phyloP scores from a whole-genome alignment of 108 stramenopile genomes.

The Fistulifera solaris region DNA sequence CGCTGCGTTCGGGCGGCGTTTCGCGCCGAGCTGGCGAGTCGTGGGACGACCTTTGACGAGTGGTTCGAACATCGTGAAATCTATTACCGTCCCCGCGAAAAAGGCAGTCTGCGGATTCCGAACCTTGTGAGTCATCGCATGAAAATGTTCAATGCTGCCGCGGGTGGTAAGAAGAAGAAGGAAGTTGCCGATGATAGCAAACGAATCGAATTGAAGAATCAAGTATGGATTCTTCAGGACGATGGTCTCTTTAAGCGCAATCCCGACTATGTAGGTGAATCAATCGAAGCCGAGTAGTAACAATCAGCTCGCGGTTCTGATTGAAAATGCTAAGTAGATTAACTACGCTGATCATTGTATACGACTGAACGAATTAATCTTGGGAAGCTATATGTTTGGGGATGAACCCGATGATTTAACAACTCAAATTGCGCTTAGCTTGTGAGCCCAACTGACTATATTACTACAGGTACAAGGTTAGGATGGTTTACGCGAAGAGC shows the following conservation, averaged over 20 bases:
- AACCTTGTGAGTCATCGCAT: background rate
- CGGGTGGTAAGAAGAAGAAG: background rate
- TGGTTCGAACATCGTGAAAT: background rate
- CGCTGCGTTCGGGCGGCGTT: background rate
- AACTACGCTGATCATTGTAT: too few relatives aligned
- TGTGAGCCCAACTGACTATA: too few relatives aligned
- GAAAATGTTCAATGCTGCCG: conserved; percentile 1
- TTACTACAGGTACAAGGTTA: too few relatives aligned
- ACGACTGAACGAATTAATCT: too few relatives aligned
- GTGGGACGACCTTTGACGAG: background rate
- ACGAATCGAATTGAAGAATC: background rate
- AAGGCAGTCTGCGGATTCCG: background rate
- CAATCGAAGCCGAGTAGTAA: too few relatives aligned
- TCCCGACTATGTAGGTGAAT: background rate
- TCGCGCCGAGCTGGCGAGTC: background rate
- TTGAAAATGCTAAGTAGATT: too few relatives aligned
- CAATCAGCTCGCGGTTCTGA: too few relatives aligned
- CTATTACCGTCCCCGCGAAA: background rate
- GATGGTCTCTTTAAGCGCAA: background rate
- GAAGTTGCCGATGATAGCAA: background rate
- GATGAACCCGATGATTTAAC: too few relatives aligned
- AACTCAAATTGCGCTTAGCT: too few relatives aligned
- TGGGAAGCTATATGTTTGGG: too few relatives aligned
- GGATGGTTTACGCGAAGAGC: too few relatives aligned
- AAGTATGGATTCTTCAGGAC: background rate